Evolutionary conservation across 495 filamentous ascomycete species (phyloP), one percentile per base, ranked within the genome.

Genomic region (Penicillium arizonense): DNA sequence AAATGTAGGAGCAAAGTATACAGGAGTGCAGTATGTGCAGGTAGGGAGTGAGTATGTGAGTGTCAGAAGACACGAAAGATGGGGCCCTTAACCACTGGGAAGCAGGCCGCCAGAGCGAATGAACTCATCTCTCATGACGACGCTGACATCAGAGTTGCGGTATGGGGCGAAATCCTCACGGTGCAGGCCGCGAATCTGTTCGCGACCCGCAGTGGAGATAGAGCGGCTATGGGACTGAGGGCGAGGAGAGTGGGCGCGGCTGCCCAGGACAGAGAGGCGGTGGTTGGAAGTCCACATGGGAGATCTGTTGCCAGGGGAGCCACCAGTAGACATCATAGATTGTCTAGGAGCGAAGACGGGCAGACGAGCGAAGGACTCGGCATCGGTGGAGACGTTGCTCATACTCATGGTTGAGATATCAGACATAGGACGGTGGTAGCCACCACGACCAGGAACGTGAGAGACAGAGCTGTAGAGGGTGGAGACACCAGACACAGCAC

Each of bases 71-170:
- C 24, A 39, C 20, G 47, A 40, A 0, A 16, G 3, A 12, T 4
- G n/a, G 6, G 5, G 32, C 2, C 5, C 13, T 44, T 16, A 47
- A 18, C 44, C 44, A 48, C 37, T 34, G 12, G 38, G 48, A 43
- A 6, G 7, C 14, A 41, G 18, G 1, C 48, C 48, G 8, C 58
- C 66, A 43, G 71, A 68, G 30, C 65, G 58, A 5, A 72, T 38
- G 50, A 74, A 74, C 28, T 74, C 72, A 3, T 75, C 71, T 40
- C 69, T 54, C 67, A 71, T 70, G 50, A 71, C 70, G n/a, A 56
- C 52, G 53, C 69, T 75, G 30, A 75, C 59, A 57, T 75, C 72
- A 37, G 72, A 71, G 47, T 73, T 73, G 32, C 71, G 71, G 47
- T 74, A 75, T 44, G 64, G 72, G 28, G 61, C 57, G 52, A 70